phyloP scores from a whole-genome alignment of 2,329 filamentous ascomycete genomes.

The Colletotrichum lini region DNA sequence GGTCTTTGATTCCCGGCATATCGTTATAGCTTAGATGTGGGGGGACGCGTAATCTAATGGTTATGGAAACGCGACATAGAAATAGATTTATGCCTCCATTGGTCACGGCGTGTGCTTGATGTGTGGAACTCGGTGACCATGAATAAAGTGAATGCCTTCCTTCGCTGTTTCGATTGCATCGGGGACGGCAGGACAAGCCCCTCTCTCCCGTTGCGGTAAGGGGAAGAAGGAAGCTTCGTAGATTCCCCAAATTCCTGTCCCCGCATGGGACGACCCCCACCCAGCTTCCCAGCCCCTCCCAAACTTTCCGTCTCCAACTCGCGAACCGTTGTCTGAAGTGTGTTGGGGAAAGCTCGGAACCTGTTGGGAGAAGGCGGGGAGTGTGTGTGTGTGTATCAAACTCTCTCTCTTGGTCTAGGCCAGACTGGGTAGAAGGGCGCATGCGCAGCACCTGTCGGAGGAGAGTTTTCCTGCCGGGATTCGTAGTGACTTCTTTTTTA shows the following conservation, averaged over 20 bases:
- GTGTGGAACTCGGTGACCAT: too few species aligned
- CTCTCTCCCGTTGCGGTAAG: slow-evolving; percentile 16
- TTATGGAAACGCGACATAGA: slow-evolving; percentile 36
- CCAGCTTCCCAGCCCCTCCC: slow-evolving; percentile 4
- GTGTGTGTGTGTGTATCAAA: neutral
- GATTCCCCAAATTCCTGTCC: slow-evolving; percentile 28
- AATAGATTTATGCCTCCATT: slow-evolving; percentile 38
- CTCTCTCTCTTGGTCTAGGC: slow-evolving; percentile 1
- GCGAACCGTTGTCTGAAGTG: slow-evolving; percentile 19
- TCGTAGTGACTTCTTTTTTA: neutral
- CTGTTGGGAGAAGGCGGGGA: slow-evolving; percentile 28
- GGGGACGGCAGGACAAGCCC: too few species aligned
- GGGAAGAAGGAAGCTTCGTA: neutral
- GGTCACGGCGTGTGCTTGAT: neutral
- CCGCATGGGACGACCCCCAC: slow-evolving; percentile 34
- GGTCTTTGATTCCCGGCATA: slow-evolving; percentile 37
- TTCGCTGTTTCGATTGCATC: neutral
- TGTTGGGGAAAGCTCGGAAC: slow-evolving; percentile 35
- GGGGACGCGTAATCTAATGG: slow-evolving; percentile 27
- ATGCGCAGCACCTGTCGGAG: slow-evolving; percentile 2
- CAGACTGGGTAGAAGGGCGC: slow-evolving; percentile 23
- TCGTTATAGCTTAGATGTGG: slow-evolving; percentile 23
- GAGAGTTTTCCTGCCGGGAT: neutral
- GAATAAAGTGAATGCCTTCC: neutral
- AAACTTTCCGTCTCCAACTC: slow-evolving; percentile 34